phyloP scores from a whole-genome alignment of 2,329 filamentous ascomycete genomes.

The Triangularia verruculosa region DNA sequence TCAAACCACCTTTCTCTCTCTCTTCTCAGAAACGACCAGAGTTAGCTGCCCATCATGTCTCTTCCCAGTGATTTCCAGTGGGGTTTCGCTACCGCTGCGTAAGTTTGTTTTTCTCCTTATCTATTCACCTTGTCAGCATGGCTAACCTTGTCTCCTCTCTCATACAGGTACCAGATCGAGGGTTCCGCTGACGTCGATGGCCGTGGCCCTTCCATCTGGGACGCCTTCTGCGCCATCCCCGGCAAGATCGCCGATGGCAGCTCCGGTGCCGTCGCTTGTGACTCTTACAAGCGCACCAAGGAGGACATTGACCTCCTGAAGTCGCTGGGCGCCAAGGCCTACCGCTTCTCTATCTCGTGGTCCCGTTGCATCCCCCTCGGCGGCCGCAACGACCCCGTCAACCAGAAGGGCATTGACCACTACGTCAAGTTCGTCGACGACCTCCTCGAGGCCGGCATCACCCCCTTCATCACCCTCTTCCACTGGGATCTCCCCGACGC shows the following conservation, averaged over 20 bases:
- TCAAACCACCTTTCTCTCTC: not conserved
- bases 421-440: constrained; percentile 79
- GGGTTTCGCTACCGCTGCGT: constrained; percentile 79
- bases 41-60: constrained; percentile 42
- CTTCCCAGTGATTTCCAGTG: constrained; percentile 70
- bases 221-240: constrained; percentile 76
- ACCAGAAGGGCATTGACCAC: constrained; percentile 72
- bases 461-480: constrained; percentile 77
- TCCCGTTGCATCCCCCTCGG: constrained; percentile 82
- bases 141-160: not conserved
- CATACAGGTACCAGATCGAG: constrained; percentile 78
- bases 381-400: constrained; percentile 76
- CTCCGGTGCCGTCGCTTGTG: constrained; percentile 75
- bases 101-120: constrained; percentile 33
- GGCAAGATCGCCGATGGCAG: constrained; percentile 80
- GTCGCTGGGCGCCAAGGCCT: constrained; percentile 67
- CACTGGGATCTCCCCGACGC: constrained; percentile 85
- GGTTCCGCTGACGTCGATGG: constrained; percentile 72
- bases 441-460: constrained; percentile 71
- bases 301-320: constrained; percentile 79
- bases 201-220: constrained; percentile 82
- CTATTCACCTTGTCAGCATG: not conserved
- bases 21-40: not conserved
- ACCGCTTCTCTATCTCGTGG: constrained; percentile 85
- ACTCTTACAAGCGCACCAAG: constrained; percentile 77